Evolutionary conservation across 2,329 filamentous ascomycete species (phyloP), one percentile per base, ranked within the genome.

Genomic region (Myriosclerotinia curreyana): DNA sequence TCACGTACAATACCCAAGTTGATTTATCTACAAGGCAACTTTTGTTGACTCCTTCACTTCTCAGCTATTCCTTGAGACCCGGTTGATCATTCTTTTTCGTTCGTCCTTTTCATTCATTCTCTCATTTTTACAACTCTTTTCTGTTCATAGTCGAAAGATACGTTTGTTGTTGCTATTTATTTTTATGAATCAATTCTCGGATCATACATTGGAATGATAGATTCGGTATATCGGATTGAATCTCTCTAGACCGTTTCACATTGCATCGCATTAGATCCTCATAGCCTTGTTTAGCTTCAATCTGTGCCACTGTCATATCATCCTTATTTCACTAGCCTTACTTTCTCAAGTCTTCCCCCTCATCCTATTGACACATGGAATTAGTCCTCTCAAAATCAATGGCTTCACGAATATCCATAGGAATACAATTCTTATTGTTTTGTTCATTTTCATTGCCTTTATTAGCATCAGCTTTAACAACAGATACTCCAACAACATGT

Each of bases 401-500:
- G 60, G 28, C 50, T 49, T 62, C 31, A 31, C 42, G 51, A 56
- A n/a, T 40, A 22, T 38, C 31, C 25, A 34, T 22, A 31, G 8
- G 31, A 22, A 56, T 34, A 22, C 31, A 31, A 14, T 40, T 62
- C 17, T 25, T 62, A n/a, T 62, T 50, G 12, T 38, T 62, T 28
- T 56, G 51, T 38, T 48, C 51, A 20, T 46, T 62, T 15, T 49
- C 42, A 17, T 50, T 40, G 9, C 60, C 48, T 12, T 44, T 40
- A n/a, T 53, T 38, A 17, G 36, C 20, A 40, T 53, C 49, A 28
- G 54, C 44, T 44, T 50, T 46, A 15, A 60, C 54, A 34, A 34
- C 44, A 5, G 34, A 60, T 36, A 60, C n/a, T 14, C 66, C 64
- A 48, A 69, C 66, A 17, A 64, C 38, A 61, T 69, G 66, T 55